Percentiles rank a stretch among this genome's conserved stretches.
Evolutionary conservation across 1,284 basidiomycete genomes (phyloP).

Genomic region (Lentinula novae-zelandiae): DNA sequence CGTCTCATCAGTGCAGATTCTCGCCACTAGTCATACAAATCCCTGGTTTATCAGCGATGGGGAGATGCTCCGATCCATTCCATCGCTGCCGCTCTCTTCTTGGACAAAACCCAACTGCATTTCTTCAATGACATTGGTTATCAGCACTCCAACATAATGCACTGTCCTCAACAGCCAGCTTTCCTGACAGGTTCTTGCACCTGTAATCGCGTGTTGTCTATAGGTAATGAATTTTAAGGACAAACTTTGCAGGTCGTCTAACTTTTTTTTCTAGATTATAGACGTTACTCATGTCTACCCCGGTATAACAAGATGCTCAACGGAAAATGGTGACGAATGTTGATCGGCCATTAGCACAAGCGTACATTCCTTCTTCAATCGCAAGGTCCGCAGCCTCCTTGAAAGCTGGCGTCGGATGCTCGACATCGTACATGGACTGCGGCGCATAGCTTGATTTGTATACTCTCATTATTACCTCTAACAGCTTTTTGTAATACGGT

Average conservation of each 20-base stretch:
- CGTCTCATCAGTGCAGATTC: conserved; percentile 14
- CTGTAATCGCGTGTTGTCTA: not conserved
- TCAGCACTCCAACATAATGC: conserved; percentile 54
- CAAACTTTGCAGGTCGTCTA: not conserved
- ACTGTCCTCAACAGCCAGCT: conserved; percentile 47
- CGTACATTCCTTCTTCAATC: too few relatives aligned
- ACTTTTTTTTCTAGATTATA: not conserved
- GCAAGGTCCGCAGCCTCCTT: too few relatives aligned
- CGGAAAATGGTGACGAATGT: not conserved
- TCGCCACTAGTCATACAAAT: conserved; percentile 1
- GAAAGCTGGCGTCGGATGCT: not conserved
- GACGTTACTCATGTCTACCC: not conserved
- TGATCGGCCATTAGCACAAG: not conserved
- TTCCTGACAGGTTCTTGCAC: not conserved
- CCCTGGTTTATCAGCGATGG: conserved; percentile 52
- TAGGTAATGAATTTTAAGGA: not conserved
- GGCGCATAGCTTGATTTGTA: too few relatives aligned
- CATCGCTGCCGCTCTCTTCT: conserved; percentile 71
- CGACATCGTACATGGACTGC: not conserved
- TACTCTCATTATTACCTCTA: too few relatives aligned
- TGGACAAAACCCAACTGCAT: conserved; percentile 59
- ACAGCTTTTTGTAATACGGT: not conserved
- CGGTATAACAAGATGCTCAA: not conserved
- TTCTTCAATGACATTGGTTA: conserved; percentile 68
- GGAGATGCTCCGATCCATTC: conserved; percentile 84